Evolutionary conservation across 2,329 filamentous ascomycete species (phyloP).

Genomic region (Cordyceps fumosorosea): DNA sequence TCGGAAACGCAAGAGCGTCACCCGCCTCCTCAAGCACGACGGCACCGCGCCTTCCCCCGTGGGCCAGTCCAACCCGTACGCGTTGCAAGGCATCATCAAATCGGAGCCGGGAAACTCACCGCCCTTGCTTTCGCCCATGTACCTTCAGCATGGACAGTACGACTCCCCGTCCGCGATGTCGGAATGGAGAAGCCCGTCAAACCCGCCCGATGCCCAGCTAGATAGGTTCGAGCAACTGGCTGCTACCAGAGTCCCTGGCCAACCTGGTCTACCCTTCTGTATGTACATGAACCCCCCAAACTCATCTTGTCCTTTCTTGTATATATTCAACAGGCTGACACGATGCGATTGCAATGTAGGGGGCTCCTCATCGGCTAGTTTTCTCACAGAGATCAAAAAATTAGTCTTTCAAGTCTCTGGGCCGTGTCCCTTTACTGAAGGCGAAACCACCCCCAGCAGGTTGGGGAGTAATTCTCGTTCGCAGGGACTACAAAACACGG

Average conservation of each 20-base stretch:
- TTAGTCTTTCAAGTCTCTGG: conserved; percentile 51
- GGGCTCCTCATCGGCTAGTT: conserved; percentile 52
- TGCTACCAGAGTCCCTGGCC: neutral
- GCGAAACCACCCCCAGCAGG: conserved; percentile 33
- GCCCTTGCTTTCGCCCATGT: neutral
- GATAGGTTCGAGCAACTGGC: neutral
- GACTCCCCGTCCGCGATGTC: neutral
- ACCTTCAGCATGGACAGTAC: neutral
- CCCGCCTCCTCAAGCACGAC: neutral
- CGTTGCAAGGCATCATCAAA: neutral
- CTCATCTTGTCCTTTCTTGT: neutral
- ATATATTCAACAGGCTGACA: neutral
- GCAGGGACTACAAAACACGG: conserved; percentile 44
- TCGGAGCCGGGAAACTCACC: neutral
- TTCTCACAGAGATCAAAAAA: conserved; percentile 53
- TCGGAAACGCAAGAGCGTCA: conserved; percentile 17
- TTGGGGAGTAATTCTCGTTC: neutral
- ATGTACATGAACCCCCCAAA: neutral
- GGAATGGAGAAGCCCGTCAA: neutral
- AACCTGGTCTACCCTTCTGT: neutral
- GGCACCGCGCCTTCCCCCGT: neutral
- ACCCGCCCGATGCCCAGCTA: neutral
- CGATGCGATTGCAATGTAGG: conserved; percentile 27
- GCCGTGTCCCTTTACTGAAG: conserved; percentile 49
- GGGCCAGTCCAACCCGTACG: neutral